Percentiles rank a stretch among this genome's conserved stretches.
Conservation (phyloP, 1,284 basidiomycete genomes). For the Trichosporon sp. region DNA sequence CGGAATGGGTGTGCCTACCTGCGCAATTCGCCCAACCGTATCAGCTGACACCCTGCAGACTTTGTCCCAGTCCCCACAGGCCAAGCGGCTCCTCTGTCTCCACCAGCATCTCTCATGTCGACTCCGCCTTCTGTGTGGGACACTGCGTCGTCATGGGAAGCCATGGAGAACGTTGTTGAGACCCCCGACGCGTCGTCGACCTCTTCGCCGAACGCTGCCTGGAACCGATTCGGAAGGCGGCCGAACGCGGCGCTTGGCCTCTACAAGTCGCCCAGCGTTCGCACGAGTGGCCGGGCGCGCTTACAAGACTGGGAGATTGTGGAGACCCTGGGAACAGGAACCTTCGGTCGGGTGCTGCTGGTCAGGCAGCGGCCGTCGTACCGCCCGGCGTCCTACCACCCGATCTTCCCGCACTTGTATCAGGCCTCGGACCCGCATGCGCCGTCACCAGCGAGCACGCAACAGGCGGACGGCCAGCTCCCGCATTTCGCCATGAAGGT, state of each 20-base stretch:
- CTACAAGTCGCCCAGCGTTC: constrained; percentile 7
- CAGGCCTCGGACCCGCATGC: constrained; percentile 39
- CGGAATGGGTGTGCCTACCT: not conserved
- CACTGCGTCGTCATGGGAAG: constrained; percentile 24
- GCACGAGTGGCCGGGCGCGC: constrained; percentile 26
- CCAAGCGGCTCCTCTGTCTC: constrained; percentile 31
- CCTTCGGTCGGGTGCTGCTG: constrained; percentile 50
- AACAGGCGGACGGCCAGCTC: constrained; percentile 43
- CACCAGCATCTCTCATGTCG: constrained; percentile 38
- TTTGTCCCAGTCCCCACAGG: constrained; percentile 20
- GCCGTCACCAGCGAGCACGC: constrained; percentile 40
- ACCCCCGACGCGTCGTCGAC: constrained; percentile 9
- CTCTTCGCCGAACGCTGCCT: constrained; percentile 3
- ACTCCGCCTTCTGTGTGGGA: constrained; percentile 40
- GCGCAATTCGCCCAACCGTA: not conserved
- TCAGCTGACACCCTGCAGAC: constrained; percentile 10
- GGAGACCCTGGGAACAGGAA: constrained; percentile 50
- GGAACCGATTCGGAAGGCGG: not conserved
- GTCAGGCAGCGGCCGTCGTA: constrained; percentile 48
- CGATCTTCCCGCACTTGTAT: constrained; percentile 49
- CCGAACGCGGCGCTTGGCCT: not conserved
- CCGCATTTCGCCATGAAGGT: constrained; percentile 56
- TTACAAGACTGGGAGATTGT: constrained; percentile 50
- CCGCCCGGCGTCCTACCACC: constrained; percentile 47
- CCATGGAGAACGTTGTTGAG: constrained; percentile 24